phyloP scores from a whole-genome alignment of 208 protist species.

The Tritrichomonas foetus region DNA sequence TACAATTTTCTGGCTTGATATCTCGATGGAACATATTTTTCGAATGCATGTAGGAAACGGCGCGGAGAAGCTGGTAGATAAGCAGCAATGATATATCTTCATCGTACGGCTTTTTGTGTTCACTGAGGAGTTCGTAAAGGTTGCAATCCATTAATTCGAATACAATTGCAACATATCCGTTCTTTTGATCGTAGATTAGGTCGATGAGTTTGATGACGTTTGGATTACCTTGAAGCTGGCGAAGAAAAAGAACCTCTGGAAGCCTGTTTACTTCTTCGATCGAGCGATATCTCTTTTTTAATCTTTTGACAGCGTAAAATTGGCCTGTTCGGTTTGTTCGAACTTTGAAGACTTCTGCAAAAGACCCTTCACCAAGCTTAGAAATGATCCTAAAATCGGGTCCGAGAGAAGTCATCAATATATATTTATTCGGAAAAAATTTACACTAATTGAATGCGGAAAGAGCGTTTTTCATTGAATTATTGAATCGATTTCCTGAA shows the following conservation, averaged over 20 bases:
- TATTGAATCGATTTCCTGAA: too few species aligned
- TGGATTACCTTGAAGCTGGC: conserved; percentile 74
- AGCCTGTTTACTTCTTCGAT: conserved; percentile 76
- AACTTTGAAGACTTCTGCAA: conserved; percentile 30
- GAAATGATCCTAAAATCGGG: background rate
- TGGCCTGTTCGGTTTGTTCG: background rate
- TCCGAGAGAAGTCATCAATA: background rate
- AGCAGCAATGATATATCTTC: background rate
- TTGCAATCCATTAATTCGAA: conserved; percentile 93
- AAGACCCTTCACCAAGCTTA: conserved; percentile 34
- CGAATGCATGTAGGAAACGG: background rate
- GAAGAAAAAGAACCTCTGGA: conserved; percentile 86
- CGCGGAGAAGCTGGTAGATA: conserved; percentile 7
- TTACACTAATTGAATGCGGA: too few species aligned
- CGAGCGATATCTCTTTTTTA: conserved; percentile 4
- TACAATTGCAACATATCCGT: conserved; percentile 63
- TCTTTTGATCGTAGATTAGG: conserved; percentile 71
- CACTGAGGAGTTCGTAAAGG: conserved; percentile 76
- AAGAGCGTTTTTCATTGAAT: too few species aligned
- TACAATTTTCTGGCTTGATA: conserved; percentile 92
- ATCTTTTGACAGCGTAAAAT: background rate
- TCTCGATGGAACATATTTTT: conserved; percentile 76
- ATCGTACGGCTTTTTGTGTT: background rate
- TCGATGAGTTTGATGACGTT: conserved; percentile 86
- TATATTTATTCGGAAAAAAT: too few species aligned